Conservation (phyloP, 306 rosid species). For the Glycine soja region DNA sequence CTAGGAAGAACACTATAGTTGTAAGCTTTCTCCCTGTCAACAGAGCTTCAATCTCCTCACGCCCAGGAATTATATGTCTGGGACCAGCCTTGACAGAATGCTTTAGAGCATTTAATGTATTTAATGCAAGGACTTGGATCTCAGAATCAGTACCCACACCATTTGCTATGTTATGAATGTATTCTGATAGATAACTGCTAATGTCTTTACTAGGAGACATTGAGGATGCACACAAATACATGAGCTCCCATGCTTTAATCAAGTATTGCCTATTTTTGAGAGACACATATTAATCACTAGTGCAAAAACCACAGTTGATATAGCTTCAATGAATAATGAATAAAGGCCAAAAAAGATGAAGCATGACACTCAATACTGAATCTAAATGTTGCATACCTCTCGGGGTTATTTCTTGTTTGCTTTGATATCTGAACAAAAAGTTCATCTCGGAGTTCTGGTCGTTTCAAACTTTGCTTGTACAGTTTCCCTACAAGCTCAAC, state of each 20-base stretch:
- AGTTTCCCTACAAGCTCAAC: conserved; percentile 84
- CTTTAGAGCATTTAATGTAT: conserved; percentile 85
- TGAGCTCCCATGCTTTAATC: conserved; percentile 94
- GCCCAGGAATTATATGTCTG: conserved; percentile 84
- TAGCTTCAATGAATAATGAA: conserved; percentile 25
- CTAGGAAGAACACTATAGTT: conserved; percentile 88
- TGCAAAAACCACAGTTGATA: conserved; percentile 16
- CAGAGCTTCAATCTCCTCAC: conserved; percentile 92
- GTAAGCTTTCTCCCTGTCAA: conserved; percentile 88
- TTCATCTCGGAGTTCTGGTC: conserved; percentile 92
- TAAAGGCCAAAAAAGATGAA: conserved; percentile 33
- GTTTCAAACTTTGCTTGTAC: conserved; percentile 90
- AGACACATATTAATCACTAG: conserved; percentile 37
- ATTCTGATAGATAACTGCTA: conserved; percentile 84
- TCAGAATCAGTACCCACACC: conserved; percentile 68
- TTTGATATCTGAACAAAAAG: conserved; percentile 91
- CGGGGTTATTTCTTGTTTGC: conserved; percentile 94
- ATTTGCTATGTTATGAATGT: conserved; percentile 80
- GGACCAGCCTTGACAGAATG: conserved; percentile 95
- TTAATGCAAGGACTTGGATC: conserved; percentile 76
- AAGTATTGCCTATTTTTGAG: conserved; percentile 69
- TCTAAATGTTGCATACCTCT: conserved; percentile 60
- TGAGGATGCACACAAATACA: conserved; percentile 87
- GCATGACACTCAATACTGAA: conserved; percentile 22
- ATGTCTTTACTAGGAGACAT: conserved; percentile 98